Evolutionary conservation across 352 stramenopile genomes (phyloP).

Genomic region (Phytophthora aleatoria): DNA sequence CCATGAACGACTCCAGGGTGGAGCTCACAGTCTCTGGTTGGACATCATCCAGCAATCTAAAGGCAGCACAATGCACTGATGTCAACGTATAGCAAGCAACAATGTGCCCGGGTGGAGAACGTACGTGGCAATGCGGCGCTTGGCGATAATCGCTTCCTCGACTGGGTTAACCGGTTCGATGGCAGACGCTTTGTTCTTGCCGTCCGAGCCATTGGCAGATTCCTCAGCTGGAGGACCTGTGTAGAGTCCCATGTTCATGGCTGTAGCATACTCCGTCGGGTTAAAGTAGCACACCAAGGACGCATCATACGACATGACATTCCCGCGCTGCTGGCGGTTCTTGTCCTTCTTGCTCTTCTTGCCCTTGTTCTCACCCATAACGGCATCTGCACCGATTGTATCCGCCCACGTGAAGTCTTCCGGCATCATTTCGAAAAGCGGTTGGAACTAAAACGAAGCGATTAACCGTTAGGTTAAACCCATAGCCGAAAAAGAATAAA

Average conservation of each 20-base stretch:
- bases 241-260: constrained; percentile 63
- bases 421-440: constrained; percentile 71
- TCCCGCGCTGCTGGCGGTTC: constrained; percentile 29
- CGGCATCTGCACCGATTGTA: constrained; percentile 54
- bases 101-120: constrained; percentile 8
- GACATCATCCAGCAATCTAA: constrained; percentile 66
- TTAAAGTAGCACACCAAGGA: constrained; percentile 83
- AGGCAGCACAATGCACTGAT: constrained; percentile 1
- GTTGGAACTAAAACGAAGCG: constrained; percentile 54
- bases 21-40: constrained; percentile 40
- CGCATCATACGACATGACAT: constrained; percentile 69
- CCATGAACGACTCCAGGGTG: constrained; percentile 61
- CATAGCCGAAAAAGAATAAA: neutral
- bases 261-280: constrained; percentile 71
- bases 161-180: constrained; percentile 50
- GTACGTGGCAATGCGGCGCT: constrained; percentile 57
- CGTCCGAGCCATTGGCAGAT: constrained; percentile 13
- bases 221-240: constrained; percentile 43
- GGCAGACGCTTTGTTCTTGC: constrained; percentile 21
- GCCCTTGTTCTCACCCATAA: constrained; percentile 57
- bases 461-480: neutral
- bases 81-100: neutral
- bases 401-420: constrained; percentile 65
- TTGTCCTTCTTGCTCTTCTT: constrained; percentile 61
- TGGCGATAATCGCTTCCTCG: constrained; percentile 66